Base-by-base conservation (phyloP, 306 rosid genomes). In the Cicer bijugum region DNA sequence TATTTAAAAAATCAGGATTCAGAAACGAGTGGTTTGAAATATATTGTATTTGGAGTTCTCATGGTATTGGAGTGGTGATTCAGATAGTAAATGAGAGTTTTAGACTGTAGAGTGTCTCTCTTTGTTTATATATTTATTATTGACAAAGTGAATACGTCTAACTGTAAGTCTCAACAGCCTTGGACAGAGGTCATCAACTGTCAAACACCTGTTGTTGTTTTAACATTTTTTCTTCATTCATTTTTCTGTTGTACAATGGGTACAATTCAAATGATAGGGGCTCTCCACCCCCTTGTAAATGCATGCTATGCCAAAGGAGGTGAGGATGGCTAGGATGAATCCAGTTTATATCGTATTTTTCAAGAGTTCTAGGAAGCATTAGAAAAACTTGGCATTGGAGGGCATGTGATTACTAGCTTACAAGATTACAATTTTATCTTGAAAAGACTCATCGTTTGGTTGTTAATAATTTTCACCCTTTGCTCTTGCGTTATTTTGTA, bases 281-380 rank as follows among this genome's bases (percentile, higher is more conserved):
- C 12, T 44, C 12, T 44, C 12, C 12, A 10, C 2, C 48, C 48
- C 48, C 12, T 39, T 14, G n/a, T 55, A 28, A 67, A 28, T 7
- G 20, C 37, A 59, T 69, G 53, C 63, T 5, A 40, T 56, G 71
- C 46, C 38, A n/a, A 69, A 12, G 19, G 47, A 67, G 20, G 33
- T 55, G 58, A 57, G 1, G 10, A 57, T 67, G 61, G 51, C 33
- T 67, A 33, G 51, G 60, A 35, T 28, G 35, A 28, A 45, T 7
- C 52, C 44, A 16, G 59, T 39, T 46, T 69, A 15, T 39, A 10
- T 67, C 40, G 7, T 46, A 38, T 47, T 77, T 58, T 45, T 35
- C 59, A 48, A 45, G 12, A n/a, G 33, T 57, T 67, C 7, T 66
- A 40, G 59, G 12, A 52, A 69, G 46, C 56, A 58, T 48, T 59